Percentiles rank a stretch among this genome's conserved stretches.
Conservation (phyloP, 2,329 filamentous ascomycete species). For the Capronia americana region DNA sequence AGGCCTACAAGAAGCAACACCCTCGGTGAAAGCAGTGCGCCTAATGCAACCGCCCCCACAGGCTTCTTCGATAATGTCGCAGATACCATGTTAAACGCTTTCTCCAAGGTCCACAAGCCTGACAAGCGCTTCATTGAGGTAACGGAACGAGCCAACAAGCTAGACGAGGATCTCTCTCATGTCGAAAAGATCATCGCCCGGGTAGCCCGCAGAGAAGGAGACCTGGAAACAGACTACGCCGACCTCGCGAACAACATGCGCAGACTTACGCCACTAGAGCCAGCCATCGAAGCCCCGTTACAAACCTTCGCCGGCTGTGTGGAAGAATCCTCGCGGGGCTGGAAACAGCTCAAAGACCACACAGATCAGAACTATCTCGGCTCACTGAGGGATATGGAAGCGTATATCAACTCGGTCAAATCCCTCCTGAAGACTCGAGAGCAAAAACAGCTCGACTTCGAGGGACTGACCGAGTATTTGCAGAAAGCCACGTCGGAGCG, state of each 20-base stretch:
- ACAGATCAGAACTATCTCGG: conserved; percentile 97
- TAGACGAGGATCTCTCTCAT: conserved; percentile 89
- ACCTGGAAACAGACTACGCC: conserved; percentile 84
- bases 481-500: conserved; percentile 88
- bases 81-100: conserved; percentile 95
- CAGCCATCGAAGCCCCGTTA: conserved; percentile 79
- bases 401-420: conserved; percentile 88
- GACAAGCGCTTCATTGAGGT: conserved; percentile 95
- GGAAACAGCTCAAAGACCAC: conserved; percentile 82
- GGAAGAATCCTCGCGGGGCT: conserved; percentile 78
- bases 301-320: conserved; percentile 87
- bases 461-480: conserved; percentile 93
- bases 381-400: conserved; percentile 91
- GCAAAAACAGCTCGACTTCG: conserved; percentile 97
- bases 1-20: conserved; percentile 70
- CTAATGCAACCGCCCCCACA: conserved; percentile 50
- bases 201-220: conserved; percentile 83
- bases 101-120: conserved; percentile 93
- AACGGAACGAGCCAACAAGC: conserved; percentile 86
- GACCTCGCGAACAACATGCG: conserved; percentile 95
- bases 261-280: conserved; percentile 86
- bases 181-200: conserved; percentile 96
- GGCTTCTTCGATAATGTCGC: conserved; percentile 93
- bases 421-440: conserved; percentile 88
- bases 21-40: conserved; percentile 48